Evolutionary conservation across 192 early-diverging fungal species (phyloP).

Genomic region (Irineochytrium annulatum): DNA sequence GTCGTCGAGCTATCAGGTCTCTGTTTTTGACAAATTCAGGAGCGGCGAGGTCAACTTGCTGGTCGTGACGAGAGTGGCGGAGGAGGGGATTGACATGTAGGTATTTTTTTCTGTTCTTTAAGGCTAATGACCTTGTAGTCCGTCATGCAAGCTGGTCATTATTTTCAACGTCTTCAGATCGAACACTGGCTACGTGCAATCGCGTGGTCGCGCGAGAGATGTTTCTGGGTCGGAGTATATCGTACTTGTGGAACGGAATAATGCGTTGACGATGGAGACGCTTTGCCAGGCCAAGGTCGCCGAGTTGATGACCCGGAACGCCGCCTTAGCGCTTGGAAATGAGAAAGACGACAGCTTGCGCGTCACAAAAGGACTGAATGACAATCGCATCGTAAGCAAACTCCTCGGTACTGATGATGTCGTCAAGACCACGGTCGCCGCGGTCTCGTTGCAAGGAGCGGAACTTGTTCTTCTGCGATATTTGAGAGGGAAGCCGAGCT

Average conservation of each 20-base stretch:
- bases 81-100: slow-evolving; percentile 88
- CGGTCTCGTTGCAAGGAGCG: not conserved
- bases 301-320: slow-evolving; percentile 34
- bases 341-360: no score
- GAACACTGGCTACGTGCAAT: slow-evolving; percentile 84
- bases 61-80: slow-evolving; percentile 84
- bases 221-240: slow-evolving; percentile 68
- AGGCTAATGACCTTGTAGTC: slow-evolving; percentile 19
- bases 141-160: slow-evolving; percentile 37
- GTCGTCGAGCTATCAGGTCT: slow-evolving; percentile 40
- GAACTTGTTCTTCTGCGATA: slow-evolving; percentile 3
- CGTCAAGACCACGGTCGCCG: not conserved
- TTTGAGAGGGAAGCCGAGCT: slow-evolving; percentile 7
- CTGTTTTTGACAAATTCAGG: slow-evolving; percentile 64
- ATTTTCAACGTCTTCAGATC: slow-evolving; percentile 80
- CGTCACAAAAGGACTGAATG: not conserved
- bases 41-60: slow-evolving; percentile 66
- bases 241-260: slow-evolving; percentile 61
- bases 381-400: not conserved
- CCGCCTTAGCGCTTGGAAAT: not conserved
- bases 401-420: not conserved
- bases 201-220: slow-evolving; percentile 82
- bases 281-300: slow-evolving; percentile 38
- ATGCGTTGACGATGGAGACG: slow-evolving; percentile 29
- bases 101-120: not conserved